Percentiles rank a stretch among this genome's conserved stretches.
phyloP scores from a whole-genome alignment of 1,139 yeast genomes.

The Citeromyces hawaiiensis region DNA sequence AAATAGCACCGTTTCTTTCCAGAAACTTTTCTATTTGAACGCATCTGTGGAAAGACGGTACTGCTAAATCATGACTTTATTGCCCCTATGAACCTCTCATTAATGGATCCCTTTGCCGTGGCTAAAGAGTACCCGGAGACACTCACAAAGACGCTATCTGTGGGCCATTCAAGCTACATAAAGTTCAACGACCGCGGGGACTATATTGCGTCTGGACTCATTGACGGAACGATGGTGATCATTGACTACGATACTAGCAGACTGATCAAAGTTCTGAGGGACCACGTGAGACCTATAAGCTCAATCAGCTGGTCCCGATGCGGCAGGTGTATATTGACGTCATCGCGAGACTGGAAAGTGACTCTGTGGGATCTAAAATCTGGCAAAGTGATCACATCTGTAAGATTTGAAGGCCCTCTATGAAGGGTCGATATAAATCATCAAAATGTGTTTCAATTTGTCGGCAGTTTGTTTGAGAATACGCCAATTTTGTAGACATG shows the following conservation, averaged over 20 bases:
- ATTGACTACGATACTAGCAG: conserved; percentile 65
- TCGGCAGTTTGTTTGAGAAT: conserved; percentile 37
- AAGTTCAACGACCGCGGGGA: conserved; percentile 71
- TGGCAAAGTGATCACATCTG: conserved; percentile 26
- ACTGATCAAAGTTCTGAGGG: conserved; percentile 36
- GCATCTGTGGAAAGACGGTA: conserved; percentile 49
- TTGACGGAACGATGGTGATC: conserved; percentile 67
- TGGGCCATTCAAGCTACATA: conserved; percentile 66
- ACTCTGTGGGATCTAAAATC: conserved; percentile 66
- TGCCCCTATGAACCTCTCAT: conserved; percentile 69
- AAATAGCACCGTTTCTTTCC: conserved; percentile 25
- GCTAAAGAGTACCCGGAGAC: conserved; percentile 90
- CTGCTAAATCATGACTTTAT: conserved; percentile 19
- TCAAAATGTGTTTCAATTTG: conserved; percentile 21
- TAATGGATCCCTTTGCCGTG: conserved; percentile 85
- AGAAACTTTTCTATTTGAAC: conserved; percentile 35
- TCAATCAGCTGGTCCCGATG: conserved; percentile 67
- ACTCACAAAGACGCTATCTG: conserved; percentile 48
- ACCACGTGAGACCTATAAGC: conserved; percentile 66
- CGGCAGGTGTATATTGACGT: conserved; percentile 57
- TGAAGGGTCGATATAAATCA: conserved; percentile 62
- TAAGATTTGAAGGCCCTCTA: conserved; percentile 54
- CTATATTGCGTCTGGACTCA: conserved; percentile 76
- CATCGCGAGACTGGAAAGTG: conserved; percentile 80
- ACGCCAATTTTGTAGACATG: conserved; percentile 43